These are phyloP conservation scores for Debaryomycetaceae sp. DNA, from an alignment of 1,139 yeast genomes.

Conservation along the genomic window DNA sequence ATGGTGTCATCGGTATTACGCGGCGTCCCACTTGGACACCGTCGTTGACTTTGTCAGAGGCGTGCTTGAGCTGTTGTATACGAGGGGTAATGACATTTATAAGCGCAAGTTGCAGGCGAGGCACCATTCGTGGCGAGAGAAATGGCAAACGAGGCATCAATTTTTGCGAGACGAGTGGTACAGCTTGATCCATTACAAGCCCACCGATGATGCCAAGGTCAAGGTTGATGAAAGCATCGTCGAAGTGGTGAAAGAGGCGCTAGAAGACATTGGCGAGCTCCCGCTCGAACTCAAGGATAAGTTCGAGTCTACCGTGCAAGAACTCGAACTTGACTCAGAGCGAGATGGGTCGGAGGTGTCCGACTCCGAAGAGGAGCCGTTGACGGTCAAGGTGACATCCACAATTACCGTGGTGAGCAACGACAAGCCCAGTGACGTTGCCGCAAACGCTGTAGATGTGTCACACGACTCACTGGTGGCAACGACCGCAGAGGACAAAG, in stretches of 20 bases:
- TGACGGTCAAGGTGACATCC: constrained; percentile 25
- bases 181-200: constrained; percentile 21
- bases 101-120: constrained; percentile 12
- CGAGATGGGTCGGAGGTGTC: constrained; percentile 7
- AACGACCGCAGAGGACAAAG: constrained; percentile 7
- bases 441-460: constrained; percentile 1
- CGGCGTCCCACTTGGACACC: neutral
- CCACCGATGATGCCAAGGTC: constrained; percentile 10
- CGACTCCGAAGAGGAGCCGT: constrained; percentile 17
- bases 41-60: constrained; percentile 4
- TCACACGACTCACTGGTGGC: neutral
- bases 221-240: constrained; percentile 13
- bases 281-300: constrained; percentile 1
- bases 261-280: constrained; percentile 13
- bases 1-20: constrained; percentile 3
- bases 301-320: neutral
- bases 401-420: constrained; percentile 21
- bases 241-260: constrained; percentile 20
- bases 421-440: neutral
- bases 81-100: constrained; percentile 7
- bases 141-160: constrained; percentile 19
- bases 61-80: constrained; percentile 3
- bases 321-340: neutral
- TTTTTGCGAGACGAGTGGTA: constrained; percentile 28
- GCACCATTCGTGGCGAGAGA: constrained; percentile 21